Percentiles rank a stretch among this genome's conserved stretches.
Conservation (phyloP, 495 filamentous ascomycete species). For the Neurospora sp. region DNA sequence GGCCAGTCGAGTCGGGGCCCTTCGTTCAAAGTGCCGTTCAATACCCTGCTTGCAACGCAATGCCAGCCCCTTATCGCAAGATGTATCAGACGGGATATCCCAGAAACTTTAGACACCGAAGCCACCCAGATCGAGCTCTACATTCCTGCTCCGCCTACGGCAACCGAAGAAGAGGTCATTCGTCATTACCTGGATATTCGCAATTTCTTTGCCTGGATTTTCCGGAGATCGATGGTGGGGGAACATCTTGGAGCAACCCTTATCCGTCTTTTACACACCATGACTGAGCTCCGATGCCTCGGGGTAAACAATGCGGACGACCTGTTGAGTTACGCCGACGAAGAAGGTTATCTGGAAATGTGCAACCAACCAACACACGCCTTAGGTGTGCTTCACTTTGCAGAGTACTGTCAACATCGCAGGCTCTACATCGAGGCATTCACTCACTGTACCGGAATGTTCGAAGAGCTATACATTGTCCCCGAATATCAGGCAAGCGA, state of each 20-base stretch:
- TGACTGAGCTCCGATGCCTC: constrained; percentile 43
- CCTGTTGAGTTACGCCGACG: constrained; percentile 45
- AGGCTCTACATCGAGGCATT: constrained; percentile 55
- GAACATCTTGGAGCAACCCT: constrained; percentile 45
- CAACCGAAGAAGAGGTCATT: constrained; percentile 39
- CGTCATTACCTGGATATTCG: constrained; percentile 51
- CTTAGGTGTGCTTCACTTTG: constrained; percentile 47
- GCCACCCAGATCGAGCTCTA: constrained; percentile 42
- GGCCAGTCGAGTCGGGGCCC: constrained; percentile 51
- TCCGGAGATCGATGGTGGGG: constrained; percentile 50
- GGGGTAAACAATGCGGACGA: constrained; percentile 40
- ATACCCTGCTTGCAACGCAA: constrained; percentile 35
- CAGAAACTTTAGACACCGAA: constrained; percentile 8
- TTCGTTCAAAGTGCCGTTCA: constrained; percentile 47
- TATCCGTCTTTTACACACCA: constrained; percentile 45
- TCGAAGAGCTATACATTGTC: constrained; percentile 37
- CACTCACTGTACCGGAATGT: constrained; percentile 60
- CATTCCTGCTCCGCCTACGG: constrained; percentile 46
- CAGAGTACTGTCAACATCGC: constrained; percentile 46
- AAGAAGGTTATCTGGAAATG: constrained; percentile 52
- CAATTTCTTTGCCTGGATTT: constrained; percentile 61
- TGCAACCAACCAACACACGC: constrained; percentile 49
- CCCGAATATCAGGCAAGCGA: constrained; percentile 45
- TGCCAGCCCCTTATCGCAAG: constrained; percentile 45
- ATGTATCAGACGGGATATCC: constrained; percentile 27